phyloP scores from a whole-genome alignment of 352 stramenopile species.

The Pythium myriotylum region DNA sequence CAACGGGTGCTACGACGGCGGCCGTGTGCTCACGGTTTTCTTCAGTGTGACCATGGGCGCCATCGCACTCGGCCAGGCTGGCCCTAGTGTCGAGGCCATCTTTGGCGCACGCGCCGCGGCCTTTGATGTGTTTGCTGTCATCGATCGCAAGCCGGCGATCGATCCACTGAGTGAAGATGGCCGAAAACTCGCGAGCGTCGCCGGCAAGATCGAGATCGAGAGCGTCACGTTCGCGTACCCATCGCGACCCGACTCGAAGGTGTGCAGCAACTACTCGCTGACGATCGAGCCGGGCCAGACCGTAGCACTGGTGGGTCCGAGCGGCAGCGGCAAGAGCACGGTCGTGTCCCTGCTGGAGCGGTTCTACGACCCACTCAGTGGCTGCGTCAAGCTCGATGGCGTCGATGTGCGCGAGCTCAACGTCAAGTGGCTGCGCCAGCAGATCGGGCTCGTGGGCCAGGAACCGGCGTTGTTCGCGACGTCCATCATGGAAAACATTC shows the following conservation, averaged over 20 bases:
- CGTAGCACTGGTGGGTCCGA: too few species aligned
- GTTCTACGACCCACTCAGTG: slow-evolving; percentile 82
- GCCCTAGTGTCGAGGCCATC: slow-evolving; percentile 33
- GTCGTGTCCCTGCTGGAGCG: slow-evolving; percentile 87
- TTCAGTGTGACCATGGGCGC: slow-evolving; percentile 41
- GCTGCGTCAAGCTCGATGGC: slow-evolving; percentile 30
- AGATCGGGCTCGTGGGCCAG: slow-evolving; percentile 92
- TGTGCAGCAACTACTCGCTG: too few species aligned
- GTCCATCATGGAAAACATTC: too few species aligned
- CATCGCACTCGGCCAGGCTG: slow-evolving; percentile 38
- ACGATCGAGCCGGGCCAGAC: too few species aligned
- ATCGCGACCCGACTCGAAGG: slow-evolving; percentile 29
- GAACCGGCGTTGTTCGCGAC: slow-evolving; percentile 37
- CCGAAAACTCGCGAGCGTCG: slow-evolving; percentile 38
- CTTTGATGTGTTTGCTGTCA: slow-evolving; percentile 38
- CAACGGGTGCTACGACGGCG: slow-evolving; percentile 31
- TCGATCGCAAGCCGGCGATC: slow-evolving; percentile 40
- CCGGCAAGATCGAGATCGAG: slow-evolving; percentile 52
- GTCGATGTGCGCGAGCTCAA: slow-evolving; percentile 60
- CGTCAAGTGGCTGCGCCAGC: slow-evolving; percentile 65
- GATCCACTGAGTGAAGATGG: slow-evolving; percentile 20
- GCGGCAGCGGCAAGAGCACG: slow-evolving; percentile 91
- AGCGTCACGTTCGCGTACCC: slow-evolving; percentile 59
- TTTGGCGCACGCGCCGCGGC: slow-evolving; percentile 28
- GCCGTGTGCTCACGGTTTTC: slow-evolving; percentile 37